Conservation (phyloP, 1,284 basidiomycete genomes). For the Trametes pubescens region DNA sequence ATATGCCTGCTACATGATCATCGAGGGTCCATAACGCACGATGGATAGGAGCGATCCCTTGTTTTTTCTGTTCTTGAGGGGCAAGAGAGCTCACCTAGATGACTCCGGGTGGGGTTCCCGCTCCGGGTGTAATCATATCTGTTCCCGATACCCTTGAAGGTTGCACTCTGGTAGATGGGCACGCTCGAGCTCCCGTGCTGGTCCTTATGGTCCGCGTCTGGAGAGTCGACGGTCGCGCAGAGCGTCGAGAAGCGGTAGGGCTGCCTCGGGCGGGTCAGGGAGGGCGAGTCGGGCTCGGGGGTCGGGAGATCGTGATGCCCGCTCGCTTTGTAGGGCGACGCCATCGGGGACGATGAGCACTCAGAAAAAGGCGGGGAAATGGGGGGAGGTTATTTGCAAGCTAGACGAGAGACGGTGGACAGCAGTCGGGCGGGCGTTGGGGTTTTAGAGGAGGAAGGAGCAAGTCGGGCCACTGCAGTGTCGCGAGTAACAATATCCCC, state of each 20-base stretch:
- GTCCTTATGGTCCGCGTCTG: slow-evolving; percentile 83
- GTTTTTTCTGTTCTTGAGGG: not conserved
- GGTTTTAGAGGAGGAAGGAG: slow-evolving; percentile 19
- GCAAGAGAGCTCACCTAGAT: slow-evolving; percentile 75
- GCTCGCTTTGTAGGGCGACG: slow-evolving; percentile 24
- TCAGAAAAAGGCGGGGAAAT: not conserved
- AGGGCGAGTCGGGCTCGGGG: slow-evolving; percentile 79
- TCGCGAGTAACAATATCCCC: slow-evolving; percentile 23
- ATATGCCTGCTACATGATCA: not conserved
- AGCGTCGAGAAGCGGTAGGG: slow-evolving; percentile 86
- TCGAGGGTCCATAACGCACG: not conserved
- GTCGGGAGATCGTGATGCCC: slow-evolving; percentile 62
- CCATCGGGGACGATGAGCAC: slow-evolving; percentile 24
- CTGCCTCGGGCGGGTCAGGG: slow-evolving; percentile 57
- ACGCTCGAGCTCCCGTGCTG: slow-evolving; percentile 95
- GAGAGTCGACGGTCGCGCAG: slow-evolving; percentile 90
- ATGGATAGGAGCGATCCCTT: not conserved
- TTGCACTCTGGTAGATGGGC: slow-evolving; percentile 98
- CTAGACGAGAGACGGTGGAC: slow-evolving; percentile 12
- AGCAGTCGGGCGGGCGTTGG: slow-evolving; percentile 26
- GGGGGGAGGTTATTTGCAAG: slow-evolving; percentile 7
- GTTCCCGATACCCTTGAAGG: slow-evolving; percentile 95
- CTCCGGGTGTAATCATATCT: slow-evolving; percentile 95
- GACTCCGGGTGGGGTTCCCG: slow-evolving; percentile 96
- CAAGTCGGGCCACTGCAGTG: slow-evolving; percentile 26